phyloP scores from a whole-genome alignment of 2,329 filamentous ascomycete genomes.

The Acarospora socialis region DNA sequence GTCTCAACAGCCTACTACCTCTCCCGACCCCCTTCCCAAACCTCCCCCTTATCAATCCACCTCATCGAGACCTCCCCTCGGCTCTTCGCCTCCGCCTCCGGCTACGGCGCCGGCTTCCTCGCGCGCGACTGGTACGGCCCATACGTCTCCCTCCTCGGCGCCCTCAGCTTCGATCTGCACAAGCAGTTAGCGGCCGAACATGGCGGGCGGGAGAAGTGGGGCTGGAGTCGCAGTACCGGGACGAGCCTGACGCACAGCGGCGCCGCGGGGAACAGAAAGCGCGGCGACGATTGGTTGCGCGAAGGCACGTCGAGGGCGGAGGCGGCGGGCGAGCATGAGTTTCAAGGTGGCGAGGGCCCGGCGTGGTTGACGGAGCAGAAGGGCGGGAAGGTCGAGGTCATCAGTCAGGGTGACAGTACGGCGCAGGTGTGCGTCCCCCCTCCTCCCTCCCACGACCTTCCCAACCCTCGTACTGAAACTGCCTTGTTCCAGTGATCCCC shows the following conservation, averaged over 20 bases:
- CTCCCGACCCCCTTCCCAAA: slow-evolving; percentile 27
- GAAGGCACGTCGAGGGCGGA: slow-evolving; percentile 50
- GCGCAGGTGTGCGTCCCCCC: slow-evolving; percentile 45
- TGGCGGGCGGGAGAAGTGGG: slow-evolving; percentile 44
- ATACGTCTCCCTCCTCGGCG: slow-evolving; percentile 43
- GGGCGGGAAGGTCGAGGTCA: slow-evolving; percentile 44
- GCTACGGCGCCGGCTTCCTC: slow-evolving; percentile 59
- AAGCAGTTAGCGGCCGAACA: slow-evolving; percentile 45
- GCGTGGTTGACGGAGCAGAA: slow-evolving; percentile 43
- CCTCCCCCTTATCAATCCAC: slow-evolving; percentile 36
- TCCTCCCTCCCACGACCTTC: slow-evolving; percentile 41
- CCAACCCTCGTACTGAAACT: neutral
- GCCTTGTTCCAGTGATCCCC: slow-evolving; percentile 41
- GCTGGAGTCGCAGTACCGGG: slow-evolving; percentile 44
- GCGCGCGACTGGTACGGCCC: slow-evolving; percentile 58
- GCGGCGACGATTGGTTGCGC: slow-evolving; percentile 50
- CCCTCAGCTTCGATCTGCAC: slow-evolving; percentile 57
- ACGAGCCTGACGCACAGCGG: slow-evolving; percentile 37
- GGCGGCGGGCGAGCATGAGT: slow-evolving; percentile 24
- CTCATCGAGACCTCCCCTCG: slow-evolving; percentile 42
- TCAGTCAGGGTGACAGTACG: slow-evolving; percentile 45
- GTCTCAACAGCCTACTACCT: slow-evolving; percentile 60
- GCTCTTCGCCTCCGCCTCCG: slow-evolving; percentile 60
- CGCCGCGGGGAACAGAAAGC: slow-evolving; percentile 26
- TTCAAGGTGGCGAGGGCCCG: slow-evolving; percentile 29